Percentiles rank a stretch among this genome's conserved stretches.
Conservation (phyloP, 169 alveolate genomes). For the Plasmodium berghei region DNA sequence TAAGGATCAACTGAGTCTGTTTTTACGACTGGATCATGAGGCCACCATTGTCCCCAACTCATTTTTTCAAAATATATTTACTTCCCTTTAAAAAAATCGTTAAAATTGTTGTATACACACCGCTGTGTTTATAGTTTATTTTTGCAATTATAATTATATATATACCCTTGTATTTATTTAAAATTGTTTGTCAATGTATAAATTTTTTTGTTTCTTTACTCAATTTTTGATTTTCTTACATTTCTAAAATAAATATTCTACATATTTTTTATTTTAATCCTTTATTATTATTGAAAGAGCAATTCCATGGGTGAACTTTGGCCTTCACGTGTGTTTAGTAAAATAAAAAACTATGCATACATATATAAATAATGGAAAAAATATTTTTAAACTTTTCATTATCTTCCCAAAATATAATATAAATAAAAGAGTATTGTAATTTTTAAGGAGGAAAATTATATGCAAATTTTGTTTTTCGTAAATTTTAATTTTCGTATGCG, state of each 20-base stretch:
- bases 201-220: background rate
- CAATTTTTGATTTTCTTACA: background rate
- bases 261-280: background rate
- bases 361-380: background rate
- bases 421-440: no score
- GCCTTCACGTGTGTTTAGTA: background rate
- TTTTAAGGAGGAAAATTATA: no score
- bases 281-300: background rate
- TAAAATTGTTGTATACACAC: background rate
- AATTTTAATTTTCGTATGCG: no score
- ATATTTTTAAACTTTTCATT: background rate
- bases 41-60: constrained; percentile 89
- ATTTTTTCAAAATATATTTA: constrained; percentile 55
- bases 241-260: background rate
- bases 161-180: background rate
- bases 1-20: constrained; percentile 84
- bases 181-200: background rate
- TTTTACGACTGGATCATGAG: constrained; percentile 86
- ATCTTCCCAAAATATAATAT: background rate
- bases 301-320: constrained; percentile 1
- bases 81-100: background rate
- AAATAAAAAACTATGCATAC: background rate
- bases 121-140: background rate
- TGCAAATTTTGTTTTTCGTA: no score
- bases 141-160: background rate